A percentile compares a stretch with the other conserved stretches of the same genome.
Conservation (phyloP, 257 asterid species). For the Primulina eburnea region DNA sequence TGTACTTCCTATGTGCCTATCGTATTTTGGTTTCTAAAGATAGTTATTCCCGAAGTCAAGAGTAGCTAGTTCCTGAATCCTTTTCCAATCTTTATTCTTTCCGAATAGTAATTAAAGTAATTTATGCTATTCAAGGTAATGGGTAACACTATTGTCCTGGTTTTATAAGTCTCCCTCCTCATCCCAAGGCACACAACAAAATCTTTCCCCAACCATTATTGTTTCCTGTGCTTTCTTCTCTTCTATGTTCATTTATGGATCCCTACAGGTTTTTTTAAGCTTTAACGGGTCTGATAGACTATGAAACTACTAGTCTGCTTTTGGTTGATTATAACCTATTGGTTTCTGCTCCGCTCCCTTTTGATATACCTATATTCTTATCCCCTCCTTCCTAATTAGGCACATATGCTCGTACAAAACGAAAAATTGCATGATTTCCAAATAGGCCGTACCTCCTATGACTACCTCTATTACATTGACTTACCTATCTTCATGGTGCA, state of each 20-base stretch:
- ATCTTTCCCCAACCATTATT: slow-evolving; percentile 10
- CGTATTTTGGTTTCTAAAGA: slow-evolving; percentile 14
- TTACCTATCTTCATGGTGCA: neutral
- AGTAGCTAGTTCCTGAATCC: slow-evolving; percentile 4
- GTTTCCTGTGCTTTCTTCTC: slow-evolving; percentile 6
- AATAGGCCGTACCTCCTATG: neutral
- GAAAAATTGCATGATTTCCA: slow-evolving; percentile 1
- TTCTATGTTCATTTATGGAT: slow-evolving; percentile 10
- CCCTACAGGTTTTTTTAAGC: slow-evolving; percentile 11
- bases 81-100: slow-evolving; percentile 9
- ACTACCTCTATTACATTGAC: neutral
- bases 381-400: neutral
- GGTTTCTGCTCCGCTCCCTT: neutral
- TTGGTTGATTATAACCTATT: slow-evolving; percentile 13
- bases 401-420: neutral
- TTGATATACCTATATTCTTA: neutral
- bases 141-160: neutral
- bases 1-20: slow-evolving; percentile 22
- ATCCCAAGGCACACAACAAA: slow-evolving; percentile 6
- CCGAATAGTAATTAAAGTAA: slow-evolving; percentile 11
- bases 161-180: slow-evolving; percentile 4
- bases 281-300: neutral
- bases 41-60: slow-evolving; percentile 8
- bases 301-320: slow-evolving; percentile 3
- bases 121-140: slow-evolving; percentile 6